A percentile compares a stretch with the other conserved stretches of the same genome.
phyloP scores from a whole-genome alignment of 768 basidiomycete species.

The Trametes gibbosa region DNA sequence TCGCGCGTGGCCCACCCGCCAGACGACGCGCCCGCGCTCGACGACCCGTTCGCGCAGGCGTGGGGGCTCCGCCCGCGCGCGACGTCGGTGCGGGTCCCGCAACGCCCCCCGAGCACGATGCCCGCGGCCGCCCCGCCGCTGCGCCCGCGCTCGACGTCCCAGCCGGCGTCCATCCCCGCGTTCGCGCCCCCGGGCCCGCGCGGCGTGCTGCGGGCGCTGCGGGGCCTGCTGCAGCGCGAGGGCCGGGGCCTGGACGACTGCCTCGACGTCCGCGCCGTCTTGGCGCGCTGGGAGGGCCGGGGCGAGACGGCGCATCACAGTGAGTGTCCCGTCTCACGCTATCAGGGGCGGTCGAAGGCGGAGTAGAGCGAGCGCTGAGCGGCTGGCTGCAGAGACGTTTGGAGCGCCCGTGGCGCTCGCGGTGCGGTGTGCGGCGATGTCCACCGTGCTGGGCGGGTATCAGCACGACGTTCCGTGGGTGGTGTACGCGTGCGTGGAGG shows the following conservation, averaged over 20 bases:
- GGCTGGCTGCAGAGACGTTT: conserved; percentile 31
- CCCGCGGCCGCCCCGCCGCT: not conserved
- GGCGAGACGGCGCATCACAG: conserved; percentile 6
- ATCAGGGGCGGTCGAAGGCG: not conserved
- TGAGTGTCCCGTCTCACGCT: not conserved
- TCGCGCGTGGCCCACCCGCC: no score
- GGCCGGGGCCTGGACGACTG: conserved; percentile 19
- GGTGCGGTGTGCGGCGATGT: conserved; percentile 31
- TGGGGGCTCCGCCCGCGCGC: conserved; percentile 9
- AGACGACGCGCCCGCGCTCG: not conserved
- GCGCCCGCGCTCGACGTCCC: conserved; percentile 12
- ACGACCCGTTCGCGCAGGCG: not conserved
- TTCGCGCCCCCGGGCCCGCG: conserved; percentile 11
- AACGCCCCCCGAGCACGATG: no score
- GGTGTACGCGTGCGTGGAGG: conserved; percentile 42
- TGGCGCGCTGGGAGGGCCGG: conserved; percentile 10
- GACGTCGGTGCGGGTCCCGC: conserved; percentile 9
- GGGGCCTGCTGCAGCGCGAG: conserved; percentile 9
- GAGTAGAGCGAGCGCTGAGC: not conserved
- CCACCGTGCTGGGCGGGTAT: conserved; percentile 36
- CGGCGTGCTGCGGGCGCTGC: conserved; percentile 7
- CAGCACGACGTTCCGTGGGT: conserved; percentile 39
- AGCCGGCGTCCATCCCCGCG: conserved; percentile 15
- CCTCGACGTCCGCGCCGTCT: conserved; percentile 20
- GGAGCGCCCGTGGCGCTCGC: conserved; percentile 36